Conservation (phyloP, 192 early-diverging fungal species). For the Coemansia sp. region DNA sequence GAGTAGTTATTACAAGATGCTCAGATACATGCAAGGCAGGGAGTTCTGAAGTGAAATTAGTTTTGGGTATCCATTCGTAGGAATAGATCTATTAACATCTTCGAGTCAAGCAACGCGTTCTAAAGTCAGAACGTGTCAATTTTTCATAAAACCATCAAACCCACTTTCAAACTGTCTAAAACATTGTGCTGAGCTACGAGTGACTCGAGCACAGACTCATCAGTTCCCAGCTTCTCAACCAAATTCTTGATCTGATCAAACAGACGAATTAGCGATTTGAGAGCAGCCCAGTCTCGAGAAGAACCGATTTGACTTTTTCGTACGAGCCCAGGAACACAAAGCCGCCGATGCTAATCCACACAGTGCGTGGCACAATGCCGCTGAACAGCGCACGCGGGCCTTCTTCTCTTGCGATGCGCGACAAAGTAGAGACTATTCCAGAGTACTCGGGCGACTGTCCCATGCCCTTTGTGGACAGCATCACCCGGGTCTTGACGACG, state of each 20-base stretch:
- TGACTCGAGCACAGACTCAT: too few relatives aligned
- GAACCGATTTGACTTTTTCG: conserved; percentile 67
- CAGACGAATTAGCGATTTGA: not conserved
- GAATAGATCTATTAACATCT: too few relatives aligned
- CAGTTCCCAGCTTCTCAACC: too few relatives aligned
- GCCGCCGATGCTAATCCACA: conserved; percentile 96
- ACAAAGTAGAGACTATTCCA: conserved; percentile 69
- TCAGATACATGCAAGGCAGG: too few relatives aligned
- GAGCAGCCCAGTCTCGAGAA: conserved; percentile 32
- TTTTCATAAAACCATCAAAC: too few relatives aligned
- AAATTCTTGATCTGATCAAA: not conserved
- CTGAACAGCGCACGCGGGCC: conserved; percentile 74
- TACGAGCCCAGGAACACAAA: conserved; percentile 95
- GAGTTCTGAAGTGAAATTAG: too few relatives aligned
- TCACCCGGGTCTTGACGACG: conserved; percentile 93
- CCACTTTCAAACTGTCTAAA: too few relatives aligned
- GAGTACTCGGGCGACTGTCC: conserved; percentile 56
- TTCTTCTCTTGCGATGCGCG: conserved; percentile 74
- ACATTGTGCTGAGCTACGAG: too few relatives aligned
- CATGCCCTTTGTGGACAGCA: conserved; percentile 72
- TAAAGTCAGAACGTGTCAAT: too few relatives aligned
- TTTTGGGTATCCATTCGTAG: too few relatives aligned
- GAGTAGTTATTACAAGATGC: too few relatives aligned
- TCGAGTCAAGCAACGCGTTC: too few relatives aligned
- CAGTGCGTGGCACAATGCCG: conserved; percentile 90